Conservation (phyloP, 805 yeast genomes). For the Starmerella stellata region DNA sequence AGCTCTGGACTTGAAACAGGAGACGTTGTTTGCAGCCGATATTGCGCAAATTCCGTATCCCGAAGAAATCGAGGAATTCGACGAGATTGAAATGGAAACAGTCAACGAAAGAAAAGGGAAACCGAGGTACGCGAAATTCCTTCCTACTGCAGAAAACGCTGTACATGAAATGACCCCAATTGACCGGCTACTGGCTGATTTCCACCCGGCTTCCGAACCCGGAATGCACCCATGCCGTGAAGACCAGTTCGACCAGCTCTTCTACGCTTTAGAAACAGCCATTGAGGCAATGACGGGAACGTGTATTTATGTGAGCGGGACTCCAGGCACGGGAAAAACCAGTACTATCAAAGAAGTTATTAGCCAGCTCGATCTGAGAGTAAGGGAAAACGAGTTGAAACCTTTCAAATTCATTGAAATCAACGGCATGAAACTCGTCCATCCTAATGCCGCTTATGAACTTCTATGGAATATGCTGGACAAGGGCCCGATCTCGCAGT, state of each 20-base stretch:
- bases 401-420: conserved; percentile 65
- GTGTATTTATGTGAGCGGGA: conserved; percentile 81
- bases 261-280: conserved; percentile 50
- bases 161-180: no score
- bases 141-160: no score
- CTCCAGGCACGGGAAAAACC: conserved; percentile 96
- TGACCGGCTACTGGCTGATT: conserved; percentile 3
- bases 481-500: conserved; percentile 39
- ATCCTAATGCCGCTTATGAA: conserved; percentile 71
- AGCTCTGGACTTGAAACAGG: neutral
- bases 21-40: no score
- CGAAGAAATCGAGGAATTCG: no score
- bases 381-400: conserved; percentile 26
- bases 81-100: no score
- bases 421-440: conserved; percentile 70
- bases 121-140: no score
- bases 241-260: conserved; percentile 55
- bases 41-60: no score
- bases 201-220: conserved; percentile 20
- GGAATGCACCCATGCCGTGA: conserved; percentile 69
- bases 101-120: no score
- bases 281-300: conserved; percentile 56
- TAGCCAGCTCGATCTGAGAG: conserved; percentile 36
- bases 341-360: conserved; percentile 81
- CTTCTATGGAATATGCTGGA: conserved; percentile 55